Base-by-base conservation (phyloP, 2,329 filamentous ascomycete species). In the Pyrenochaeta sp. region DNA sequence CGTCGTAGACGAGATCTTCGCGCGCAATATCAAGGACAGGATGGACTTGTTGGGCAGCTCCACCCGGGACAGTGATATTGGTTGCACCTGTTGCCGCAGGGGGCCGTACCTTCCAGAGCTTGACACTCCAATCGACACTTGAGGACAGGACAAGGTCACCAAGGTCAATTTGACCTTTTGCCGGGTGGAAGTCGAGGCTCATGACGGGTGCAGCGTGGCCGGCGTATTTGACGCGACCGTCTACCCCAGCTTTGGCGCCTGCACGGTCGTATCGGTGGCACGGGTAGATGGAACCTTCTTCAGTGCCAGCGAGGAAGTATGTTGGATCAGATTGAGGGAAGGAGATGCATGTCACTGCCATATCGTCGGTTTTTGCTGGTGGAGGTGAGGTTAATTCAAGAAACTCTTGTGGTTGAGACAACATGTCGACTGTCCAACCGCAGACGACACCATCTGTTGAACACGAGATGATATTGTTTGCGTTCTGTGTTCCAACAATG, bases 201-300 rank as follows among this genome's bases (percentile, higher is more conserved):
- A 97, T 97, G 68, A 99, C 92, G 0, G 95, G 95, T 3, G 92
- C 95, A 12, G 91, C 89, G 72, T 99, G 95, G 30, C 92, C 94
- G 62, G 87, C 86, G 79, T 99, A 99, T 63, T 88, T 89, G 54
- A 97, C 88, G 56, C 93, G 88, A 50, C 89, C 86, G 73, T 99
- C 96, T 21, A 97, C 92, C 42, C 95, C 95, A 4, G 95, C 94
- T 80, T 98, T 98, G 61, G 95, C 95, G 52, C 95, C 95, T 5
- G 96, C 95, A 60, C 96, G 91, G 77, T 99, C 95, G 78, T 99
- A 99, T 57, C 95, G 86, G 75, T 99, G 95, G 73, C 96, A 97
- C 0, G 95, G 93, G 77, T 95, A 97, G 60, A 99, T 97, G 41
- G 89, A 89, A 45, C 96, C 96, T 80, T 99, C 95, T 79, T 99